Evolutionary conservation across 1,284 basidiomycete genomes (phyloP).

Genomic region (Tilletia walkeri): DNA sequence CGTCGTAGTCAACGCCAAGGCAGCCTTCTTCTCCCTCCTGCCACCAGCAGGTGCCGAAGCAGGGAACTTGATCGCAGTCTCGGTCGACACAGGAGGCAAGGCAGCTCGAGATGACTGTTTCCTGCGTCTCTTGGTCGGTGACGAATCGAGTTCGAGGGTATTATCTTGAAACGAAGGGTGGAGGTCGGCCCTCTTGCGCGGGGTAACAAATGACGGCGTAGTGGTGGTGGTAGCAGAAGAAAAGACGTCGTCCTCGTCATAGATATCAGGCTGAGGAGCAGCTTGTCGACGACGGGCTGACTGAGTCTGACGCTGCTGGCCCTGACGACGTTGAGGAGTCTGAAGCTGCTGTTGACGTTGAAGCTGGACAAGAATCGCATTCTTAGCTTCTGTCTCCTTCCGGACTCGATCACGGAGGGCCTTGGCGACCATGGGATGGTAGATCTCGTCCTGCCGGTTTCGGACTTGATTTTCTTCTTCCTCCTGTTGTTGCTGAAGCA

Average conservation of each 20-base stretch:
- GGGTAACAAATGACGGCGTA: no score
- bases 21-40: conserved; percentile 2
- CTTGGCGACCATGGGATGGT: conserved; percentile 51
- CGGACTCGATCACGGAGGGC: conserved; percentile 41
- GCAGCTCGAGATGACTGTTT: no score
- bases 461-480: neutral
- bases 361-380: neutral
- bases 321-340: neutral
- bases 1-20: neutral
- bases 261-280: no score
- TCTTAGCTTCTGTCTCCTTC: conserved; percentile 22
- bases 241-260: no score
- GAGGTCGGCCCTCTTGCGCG: neutral
- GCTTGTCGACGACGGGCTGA: no score
- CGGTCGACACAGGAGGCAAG: no score
- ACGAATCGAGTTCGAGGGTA: no score
- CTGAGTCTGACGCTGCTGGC: no score
- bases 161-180: no score
- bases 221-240: no score
- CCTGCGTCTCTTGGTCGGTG: no score
- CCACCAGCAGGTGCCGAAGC: conserved; percentile 1
- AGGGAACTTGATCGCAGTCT: neutral
- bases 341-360: neutral
- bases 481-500: neutral
- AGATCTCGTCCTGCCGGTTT: conserved; percentile 23